Evolutionary conservation across 1,284 basidiomycete genomes (phyloP), one percentile per base, ranked within the genome.

Genomic region (Austroboletus novae-zelandiae): DNA sequence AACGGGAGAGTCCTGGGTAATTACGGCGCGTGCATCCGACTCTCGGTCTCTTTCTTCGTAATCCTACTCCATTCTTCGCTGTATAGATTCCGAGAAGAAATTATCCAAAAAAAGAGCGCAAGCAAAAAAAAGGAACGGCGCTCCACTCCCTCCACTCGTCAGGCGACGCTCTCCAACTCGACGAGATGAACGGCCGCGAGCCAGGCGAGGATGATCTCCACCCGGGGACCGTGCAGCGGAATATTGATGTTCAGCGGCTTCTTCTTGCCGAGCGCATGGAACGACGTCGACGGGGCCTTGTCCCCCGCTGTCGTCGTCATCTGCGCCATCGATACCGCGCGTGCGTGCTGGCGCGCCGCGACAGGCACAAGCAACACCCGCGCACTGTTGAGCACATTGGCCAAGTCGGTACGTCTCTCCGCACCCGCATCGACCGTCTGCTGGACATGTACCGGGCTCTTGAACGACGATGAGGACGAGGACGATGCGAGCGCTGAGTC

Each of bases 141-240:
- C 31, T 23, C 3, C 15, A 36, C 7, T 36, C 2, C 31, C 9
- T 32, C 31, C 14, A 3, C 31, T 32, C 31, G n/a, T 36, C 61
- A 74, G 17, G 70, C 75, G 48, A 69, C 70, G 29, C 59, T 57
- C 50, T 89, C 88, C 59, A 89, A 65, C 60, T 87, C 86, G 9
- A 79, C 80, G 39, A 92, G 66, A 73, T 88, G 83, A 48, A 89
- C 84, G 15, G 86, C 87, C 18, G 76, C 86, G 51, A 92, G 69
- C 88, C 88, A 92, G 40, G 89, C 89, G 51, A 92, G 74, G 40
- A 90, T 76, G 51, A 91, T 76, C 68, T 92, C 89, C 42, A 91
- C 89, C 7, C 89, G 77, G 36, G 89, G 88, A 0, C 89, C 89
- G 68, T 90, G 86, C 55, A 91, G 70, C 10, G 89, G 87, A 48